A percentile compares a stretch with the other conserved stretches of the same genome.
Evolutionary conservation across 352 stramenopile genomes (phyloP).

Genomic region (Phytophthora meadii): DNA sequence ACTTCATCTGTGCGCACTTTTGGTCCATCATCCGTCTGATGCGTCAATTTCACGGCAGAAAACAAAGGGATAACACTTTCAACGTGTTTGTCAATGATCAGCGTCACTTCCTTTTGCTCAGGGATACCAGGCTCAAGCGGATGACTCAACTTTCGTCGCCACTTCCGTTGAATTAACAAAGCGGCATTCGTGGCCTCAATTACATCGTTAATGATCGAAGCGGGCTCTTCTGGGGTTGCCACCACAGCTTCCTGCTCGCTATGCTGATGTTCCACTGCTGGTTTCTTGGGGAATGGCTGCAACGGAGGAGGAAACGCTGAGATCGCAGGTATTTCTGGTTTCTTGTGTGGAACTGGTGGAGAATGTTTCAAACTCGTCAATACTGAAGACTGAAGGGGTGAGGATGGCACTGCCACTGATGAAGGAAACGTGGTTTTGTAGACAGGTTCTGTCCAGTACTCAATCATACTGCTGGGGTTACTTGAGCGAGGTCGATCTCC

Average conservation of each 20-base stretch:
- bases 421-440: neutral
- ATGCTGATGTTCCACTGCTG: neutral
- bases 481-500: neutral
- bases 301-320: neutral
- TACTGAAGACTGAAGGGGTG: neutral
- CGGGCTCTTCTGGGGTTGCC: neutral
- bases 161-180: conserved; percentile 19
- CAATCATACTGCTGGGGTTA: neutral
- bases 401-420: neutral
- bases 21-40: neutral
- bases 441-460: too few species aligned
- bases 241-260: neutral
- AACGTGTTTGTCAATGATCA: conserved; percentile 27
- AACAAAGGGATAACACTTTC: conserved; percentile 14
- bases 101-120: conserved; percentile 5
- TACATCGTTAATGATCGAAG: conserved; percentile 3
- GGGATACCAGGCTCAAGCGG: neutral
- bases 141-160: conserved; percentile 2
- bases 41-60: neutral
- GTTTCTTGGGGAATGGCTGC: neutral
- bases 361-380: neutral
- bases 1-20: neutral
- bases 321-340: conserved; percentile 31
- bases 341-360: conserved; percentile 27
- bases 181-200: conserved; percentile 17